A percentile compares a stretch with the other conserved stretches of the same genome.
Evolutionary conservation across 2,329 filamentous ascomycete genomes (phyloP).

Genomic region (Calonectria ilicicola): DNA sequence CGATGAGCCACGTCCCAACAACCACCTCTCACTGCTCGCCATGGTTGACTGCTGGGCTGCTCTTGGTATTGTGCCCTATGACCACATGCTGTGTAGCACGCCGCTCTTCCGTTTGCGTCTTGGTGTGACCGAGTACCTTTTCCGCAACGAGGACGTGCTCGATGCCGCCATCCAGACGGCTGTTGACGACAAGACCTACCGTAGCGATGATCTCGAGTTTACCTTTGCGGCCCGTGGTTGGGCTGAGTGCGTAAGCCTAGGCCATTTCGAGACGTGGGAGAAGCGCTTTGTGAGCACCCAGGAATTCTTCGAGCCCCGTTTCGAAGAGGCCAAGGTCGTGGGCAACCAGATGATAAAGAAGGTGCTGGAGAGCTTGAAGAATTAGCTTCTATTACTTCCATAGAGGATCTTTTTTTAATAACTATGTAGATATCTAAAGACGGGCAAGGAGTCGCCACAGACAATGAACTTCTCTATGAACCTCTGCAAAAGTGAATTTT

Average conservation of each 20-base stretch:
- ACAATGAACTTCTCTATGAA: not conserved
- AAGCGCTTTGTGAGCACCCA: constrained; percentile 94
- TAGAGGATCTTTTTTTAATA: not conserved
- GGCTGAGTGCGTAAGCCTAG: constrained; percentile 92
- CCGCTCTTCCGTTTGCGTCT: constrained; percentile 97
- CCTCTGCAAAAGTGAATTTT: not conserved
- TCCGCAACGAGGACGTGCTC: constrained; percentile 83
- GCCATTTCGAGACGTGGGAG: constrained; percentile 92
- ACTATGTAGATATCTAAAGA: not conserved
- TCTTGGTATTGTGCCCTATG: constrained; percentile 92
- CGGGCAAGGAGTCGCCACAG: not conserved
- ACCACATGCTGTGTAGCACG: constrained; percentile 99
- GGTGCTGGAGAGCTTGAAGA: constrained; percentile 82
- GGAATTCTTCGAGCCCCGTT: constrained; percentile 89
- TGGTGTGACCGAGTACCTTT: constrained; percentile 96
- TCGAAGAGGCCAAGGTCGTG: constrained; percentile 86
- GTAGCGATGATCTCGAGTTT: constrained; percentile 97
- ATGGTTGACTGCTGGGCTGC: constrained; percentile 99
- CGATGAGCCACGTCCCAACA: constrained; percentile 80
- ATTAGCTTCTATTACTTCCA: constrained; percentile 31
- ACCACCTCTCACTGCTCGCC: constrained; percentile 90
- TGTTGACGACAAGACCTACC: constrained; percentile 89
- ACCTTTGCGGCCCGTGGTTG: constrained; percentile 96
- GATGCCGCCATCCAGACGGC: constrained; percentile 89
- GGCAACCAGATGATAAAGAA: constrained; percentile 98